Percentiles rank a stretch among this genome's conserved stretches.
phyloP scores from a whole-genome alignment of 495 filamentous ascomycete species.

The Apodospora peruviana region DNA sequence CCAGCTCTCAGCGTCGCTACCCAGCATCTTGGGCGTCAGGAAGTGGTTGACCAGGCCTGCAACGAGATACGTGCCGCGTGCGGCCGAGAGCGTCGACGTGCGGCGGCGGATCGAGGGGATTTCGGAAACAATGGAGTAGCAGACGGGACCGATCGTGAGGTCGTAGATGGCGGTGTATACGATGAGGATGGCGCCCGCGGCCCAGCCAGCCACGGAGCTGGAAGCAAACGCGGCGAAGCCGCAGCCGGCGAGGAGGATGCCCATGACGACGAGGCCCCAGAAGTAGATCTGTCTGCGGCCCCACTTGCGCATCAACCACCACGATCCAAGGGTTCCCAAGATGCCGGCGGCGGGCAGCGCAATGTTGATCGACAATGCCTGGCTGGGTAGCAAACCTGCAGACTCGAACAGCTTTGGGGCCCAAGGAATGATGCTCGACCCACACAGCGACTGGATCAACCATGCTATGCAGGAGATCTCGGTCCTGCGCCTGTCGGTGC shows the following conservation, averaged over 20 bases:
- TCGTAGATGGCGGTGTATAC: conserved; percentile 47
- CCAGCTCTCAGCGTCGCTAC: conserved; percentile 40
- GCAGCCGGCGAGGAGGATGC: conserved; percentile 30
- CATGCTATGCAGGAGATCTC: conserved; percentile 64
- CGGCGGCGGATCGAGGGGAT: conserved; percentile 49
- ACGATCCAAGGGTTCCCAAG: conserved; percentile 46
- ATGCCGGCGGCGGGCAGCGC: conserved; percentile 41
- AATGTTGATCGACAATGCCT: conserved; percentile 46
- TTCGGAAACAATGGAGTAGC: conserved; percentile 57
- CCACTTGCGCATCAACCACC: conserved; percentile 44
- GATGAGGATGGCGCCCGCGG: conserved; percentile 49
- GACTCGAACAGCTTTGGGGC: conserved; percentile 64
- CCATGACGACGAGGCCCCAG: conserved; percentile 39
- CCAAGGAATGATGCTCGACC: conserved; percentile 64
- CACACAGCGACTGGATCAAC: conserved; percentile 66
- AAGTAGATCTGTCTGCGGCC: conserved; percentile 51
- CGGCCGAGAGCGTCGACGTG: conserved; percentile 50
- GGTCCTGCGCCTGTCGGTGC: conserved; percentile 61
- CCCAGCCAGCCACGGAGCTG: conserved; percentile 28
- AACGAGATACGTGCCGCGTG: conserved; percentile 53
- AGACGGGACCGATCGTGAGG: conserved; percentile 54
- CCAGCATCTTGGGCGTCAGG: conserved; percentile 45
- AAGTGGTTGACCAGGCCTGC: conserved; percentile 39
- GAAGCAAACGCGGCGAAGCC: conserved; percentile 20
- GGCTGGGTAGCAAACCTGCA: conserved; percentile 51